phyloP scores from a whole-genome alignment of 306 rosid genomes.

The Astragalus membranaceus region DNA sequence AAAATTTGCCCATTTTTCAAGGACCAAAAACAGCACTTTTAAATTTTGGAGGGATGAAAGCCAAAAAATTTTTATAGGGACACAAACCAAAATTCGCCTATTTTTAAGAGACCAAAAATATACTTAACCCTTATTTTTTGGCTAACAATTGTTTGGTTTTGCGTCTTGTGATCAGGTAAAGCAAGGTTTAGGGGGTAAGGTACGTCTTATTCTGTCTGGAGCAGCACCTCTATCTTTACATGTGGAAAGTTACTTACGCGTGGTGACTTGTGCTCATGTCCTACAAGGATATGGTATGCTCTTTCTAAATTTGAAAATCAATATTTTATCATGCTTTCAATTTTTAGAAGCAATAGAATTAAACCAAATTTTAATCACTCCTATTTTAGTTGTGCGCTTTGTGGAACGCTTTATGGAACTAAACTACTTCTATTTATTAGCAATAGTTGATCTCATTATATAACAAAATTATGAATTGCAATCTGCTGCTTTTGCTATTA shows the following conservation, averaged over 20 bases:
- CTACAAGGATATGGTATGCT: conserved; percentile 91
- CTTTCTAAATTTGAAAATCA: conserved; percentile 12
- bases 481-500: neutral
- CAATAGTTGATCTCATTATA: neutral
- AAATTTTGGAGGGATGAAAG: no score
- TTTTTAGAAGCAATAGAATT: neutral
- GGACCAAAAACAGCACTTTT: no score
- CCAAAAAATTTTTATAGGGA: no score
- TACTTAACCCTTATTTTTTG: neutral
- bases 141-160: conserved; percentile 27
- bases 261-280: conserved; percentile 88
- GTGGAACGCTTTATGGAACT: neutral
- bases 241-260: conserved; percentile 75
- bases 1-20: no score
- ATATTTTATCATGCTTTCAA: neutral
- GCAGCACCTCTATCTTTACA: conserved; percentile 89
- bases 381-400: neutral
- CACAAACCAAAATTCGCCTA: no score
- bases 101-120: no score
- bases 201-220: conserved; percentile 87
- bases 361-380: neutral
- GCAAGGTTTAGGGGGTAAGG: conserved; percentile 87
- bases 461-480: neutral
- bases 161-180: conserved; percentile 56
- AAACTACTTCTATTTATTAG: neutral